Conservation (phyloP, 192 early-diverging fungal genomes). For the Jimgerdemannia lactiflua region DNA sequence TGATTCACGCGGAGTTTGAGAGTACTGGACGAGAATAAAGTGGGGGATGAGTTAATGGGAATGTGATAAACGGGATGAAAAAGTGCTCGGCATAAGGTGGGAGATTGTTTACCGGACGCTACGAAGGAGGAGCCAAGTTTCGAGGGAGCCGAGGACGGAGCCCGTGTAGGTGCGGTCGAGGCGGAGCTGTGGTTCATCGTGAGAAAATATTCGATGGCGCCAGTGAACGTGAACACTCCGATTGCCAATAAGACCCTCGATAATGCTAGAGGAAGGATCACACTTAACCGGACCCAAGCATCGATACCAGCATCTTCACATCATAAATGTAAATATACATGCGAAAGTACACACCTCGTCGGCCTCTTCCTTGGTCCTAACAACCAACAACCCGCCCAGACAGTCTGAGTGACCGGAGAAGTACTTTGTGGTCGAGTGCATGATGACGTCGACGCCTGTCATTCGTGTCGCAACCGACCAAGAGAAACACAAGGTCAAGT, state of each 20-base stretch:
- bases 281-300: too few relatives aligned
- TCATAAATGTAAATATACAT: background rate
- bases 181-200: slow-evolving; percentile 24
- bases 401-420: slow-evolving; percentile 70
- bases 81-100: background rate
- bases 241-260: background rate
- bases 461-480: background rate
- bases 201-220: too few relatives aligned
- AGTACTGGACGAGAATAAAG: slow-evolving; percentile 32
- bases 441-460: slow-evolving; percentile 59
- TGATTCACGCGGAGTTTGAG: slow-evolving; percentile 59
- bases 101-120: slow-evolving; percentile 17
- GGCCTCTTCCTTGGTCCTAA: slow-evolving; percentile 33
- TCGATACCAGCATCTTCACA: too few relatives aligned
- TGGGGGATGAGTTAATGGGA: background rate
- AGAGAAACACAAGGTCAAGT: too few relatives aligned
- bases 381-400: slow-evolving; percentile 61
- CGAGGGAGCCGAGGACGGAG: slow-evolving; percentile 58
- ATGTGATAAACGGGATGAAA: slow-evolving; percentile 5
- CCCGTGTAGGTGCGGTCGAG: slow-evolving; percentile 48
- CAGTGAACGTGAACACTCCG: too few relatives aligned
- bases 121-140: slow-evolving; percentile 64
- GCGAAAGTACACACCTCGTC: background rate
- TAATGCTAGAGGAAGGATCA: too few relatives aligned
- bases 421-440: slow-evolving; percentile 75